These are phyloP conservation scores for Saccharomyces hybrid DNA, from an alignment of 1,139 yeast genomes.

Conservation along the genomic window DNA sequence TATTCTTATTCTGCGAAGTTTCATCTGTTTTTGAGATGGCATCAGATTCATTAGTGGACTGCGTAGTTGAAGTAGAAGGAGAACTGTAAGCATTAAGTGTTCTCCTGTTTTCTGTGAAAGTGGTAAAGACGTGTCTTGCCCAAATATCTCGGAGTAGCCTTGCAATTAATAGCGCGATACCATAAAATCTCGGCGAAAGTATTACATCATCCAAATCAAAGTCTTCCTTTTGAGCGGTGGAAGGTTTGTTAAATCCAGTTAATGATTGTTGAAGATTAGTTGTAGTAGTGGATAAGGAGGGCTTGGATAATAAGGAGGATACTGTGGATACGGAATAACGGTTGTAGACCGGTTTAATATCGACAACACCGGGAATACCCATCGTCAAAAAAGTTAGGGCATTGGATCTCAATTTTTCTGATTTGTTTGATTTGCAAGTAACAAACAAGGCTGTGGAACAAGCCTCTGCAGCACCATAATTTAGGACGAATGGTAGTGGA, in stretches of 20 bases:
- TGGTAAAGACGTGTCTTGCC: constrained; percentile 60
- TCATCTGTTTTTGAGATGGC: constrained; percentile 6
- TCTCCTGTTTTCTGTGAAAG: not conserved
- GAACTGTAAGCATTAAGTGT: not conserved
- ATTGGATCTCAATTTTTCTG: constrained; percentile 41
- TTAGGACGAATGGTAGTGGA: constrained; percentile 42
- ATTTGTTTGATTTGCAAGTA: constrained; percentile 63
- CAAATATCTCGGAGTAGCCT: constrained; percentile 74
- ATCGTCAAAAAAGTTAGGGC: constrained; percentile 35
- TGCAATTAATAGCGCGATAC: constrained; percentile 69
- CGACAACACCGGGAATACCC: constrained; percentile 35
- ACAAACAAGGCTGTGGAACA: constrained; percentile 84
- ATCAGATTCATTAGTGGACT: constrained; percentile 22
- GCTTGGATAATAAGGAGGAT: constrained; percentile 23
- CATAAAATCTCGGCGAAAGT: constrained; percentile 86
- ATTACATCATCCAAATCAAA: constrained; percentile 60
- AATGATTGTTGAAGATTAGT: constrained; percentile 10
- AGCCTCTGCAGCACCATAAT: constrained; percentile 65
- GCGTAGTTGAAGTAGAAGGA: not conserved
- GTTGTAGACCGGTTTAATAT: constrained; percentile 33
- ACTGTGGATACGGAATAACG: constrained; percentile 26
- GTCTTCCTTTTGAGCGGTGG: constrained; percentile 6
- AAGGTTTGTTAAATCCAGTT: constrained; percentile 6
- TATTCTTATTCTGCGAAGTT: constrained; percentile 13
- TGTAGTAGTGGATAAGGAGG: constrained; percentile 22